These are phyloP conservation scores for Hysterangium stoloniferum DNA, from an alignment of 768 basidiomycete species.

Conservation along the genomic window DNA sequence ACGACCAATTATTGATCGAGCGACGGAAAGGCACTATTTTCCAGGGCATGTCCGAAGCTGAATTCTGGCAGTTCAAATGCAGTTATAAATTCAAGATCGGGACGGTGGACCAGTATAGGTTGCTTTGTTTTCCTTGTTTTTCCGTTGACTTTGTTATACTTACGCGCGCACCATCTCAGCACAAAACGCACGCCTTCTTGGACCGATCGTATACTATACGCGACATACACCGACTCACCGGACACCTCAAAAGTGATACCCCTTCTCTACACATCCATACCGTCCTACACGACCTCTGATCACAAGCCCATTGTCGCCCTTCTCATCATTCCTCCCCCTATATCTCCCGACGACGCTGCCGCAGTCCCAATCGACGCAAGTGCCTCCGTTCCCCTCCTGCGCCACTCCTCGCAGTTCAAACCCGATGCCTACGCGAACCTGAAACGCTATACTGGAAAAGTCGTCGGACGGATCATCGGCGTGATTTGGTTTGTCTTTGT, in stretches of 20 bases:
- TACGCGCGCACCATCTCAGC: conserved; percentile 29
- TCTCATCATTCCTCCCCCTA: conserved; percentile 48
- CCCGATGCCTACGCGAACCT: conserved; percentile 45
- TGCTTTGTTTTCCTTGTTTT: conserved; percentile 21
- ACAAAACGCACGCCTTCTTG: conserved; percentile 74
- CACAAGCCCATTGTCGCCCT: conserved; percentile 89
- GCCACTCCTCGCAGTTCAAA: conserved; percentile 35
- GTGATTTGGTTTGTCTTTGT: conserved; percentile 72
- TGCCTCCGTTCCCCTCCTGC: conserved; percentile 45
- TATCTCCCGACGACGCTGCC: conserved; percentile 18
- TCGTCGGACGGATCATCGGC: conserved; percentile 69
- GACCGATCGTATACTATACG: conserved; percentile 89
- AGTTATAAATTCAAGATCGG: conserved; percentile 85
- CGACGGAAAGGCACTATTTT: conserved; percentile 58
- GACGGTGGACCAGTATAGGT: conserved; percentile 79
- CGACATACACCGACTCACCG: conserved; percentile 62
- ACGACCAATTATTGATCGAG: conserved; percentile 63
- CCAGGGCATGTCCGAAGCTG: conserved; percentile 73
- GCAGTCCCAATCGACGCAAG: conserved; percentile 22
- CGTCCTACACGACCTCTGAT: conserved; percentile 82
- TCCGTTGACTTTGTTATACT: conserved; percentile 6
- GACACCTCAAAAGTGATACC: conserved; percentile 51
- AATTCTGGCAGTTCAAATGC: conserved; percentile 83
- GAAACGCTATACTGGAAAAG: conserved; percentile 60
- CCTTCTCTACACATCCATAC: conserved; percentile 70